phyloP scores from a whole-genome alignment of 768 basidiomycete species.

The Lactarius indigo region DNA sequence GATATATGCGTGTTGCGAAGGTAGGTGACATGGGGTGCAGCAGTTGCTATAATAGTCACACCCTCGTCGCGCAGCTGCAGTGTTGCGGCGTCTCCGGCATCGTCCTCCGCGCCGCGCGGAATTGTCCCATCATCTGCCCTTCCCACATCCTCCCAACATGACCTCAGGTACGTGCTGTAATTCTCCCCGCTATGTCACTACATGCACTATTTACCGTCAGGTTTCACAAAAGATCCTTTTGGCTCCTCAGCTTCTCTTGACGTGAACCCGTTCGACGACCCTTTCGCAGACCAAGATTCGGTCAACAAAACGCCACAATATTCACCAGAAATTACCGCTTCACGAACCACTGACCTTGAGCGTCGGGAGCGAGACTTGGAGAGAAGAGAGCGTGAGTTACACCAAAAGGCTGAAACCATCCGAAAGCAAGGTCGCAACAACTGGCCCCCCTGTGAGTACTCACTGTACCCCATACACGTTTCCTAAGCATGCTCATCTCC shows the following conservation, averaged over 20 bases:
- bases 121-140: background rate
- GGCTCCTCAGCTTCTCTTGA: conserved; percentile 82
- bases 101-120: background rate
- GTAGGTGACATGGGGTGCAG: background rate
- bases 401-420: conserved; percentile 63
- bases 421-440: conserved; percentile 82
- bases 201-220: conserved; percentile 25
- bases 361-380: conserved; percentile 80
- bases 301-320: conserved; percentile 22
- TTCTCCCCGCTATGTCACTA: conserved; percentile 12
- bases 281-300: conserved; percentile 39
- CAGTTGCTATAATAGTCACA: background rate
- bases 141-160: conserved; percentile 9
- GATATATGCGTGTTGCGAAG: background rate
- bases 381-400: conserved; percentile 72
- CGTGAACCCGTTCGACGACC: conserved; percentile 89
- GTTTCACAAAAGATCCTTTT: conserved; percentile 69
- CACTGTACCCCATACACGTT: conserved; percentile 4
- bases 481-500: background rate
- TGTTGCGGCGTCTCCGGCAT: background rate
- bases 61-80: background rate
- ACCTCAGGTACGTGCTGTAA: conserved; percentile 22
- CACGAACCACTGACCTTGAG: conserved; percentile 61
- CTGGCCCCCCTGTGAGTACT: conserved; percentile 81
- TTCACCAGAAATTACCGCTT: conserved; percentile 34